phyloP scores from a whole-genome alignment of 805 yeast species.

The Clavispora asparagi region DNA sequence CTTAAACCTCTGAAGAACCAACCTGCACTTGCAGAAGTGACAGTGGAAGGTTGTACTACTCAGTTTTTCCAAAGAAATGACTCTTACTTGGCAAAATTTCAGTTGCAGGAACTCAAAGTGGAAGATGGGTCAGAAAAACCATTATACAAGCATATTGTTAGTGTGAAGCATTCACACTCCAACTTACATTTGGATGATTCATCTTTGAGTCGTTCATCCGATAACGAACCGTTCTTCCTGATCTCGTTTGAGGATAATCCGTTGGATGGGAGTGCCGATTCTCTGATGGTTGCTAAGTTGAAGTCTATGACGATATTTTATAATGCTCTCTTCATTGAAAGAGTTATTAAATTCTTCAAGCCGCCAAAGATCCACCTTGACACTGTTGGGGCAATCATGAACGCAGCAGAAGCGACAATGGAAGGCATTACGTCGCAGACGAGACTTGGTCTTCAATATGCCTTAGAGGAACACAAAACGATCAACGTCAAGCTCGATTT shows the following conservation, averaged over 20 bases:
- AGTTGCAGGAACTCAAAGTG: conserved; percentile 74
- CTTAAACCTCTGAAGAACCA: conserved; percentile 40
- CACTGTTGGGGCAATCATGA: conserved; percentile 84
- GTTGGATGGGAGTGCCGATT: conserved; percentile 76
- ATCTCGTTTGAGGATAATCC: conserved; percentile 84
- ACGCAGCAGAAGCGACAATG: conserved; percentile 92
- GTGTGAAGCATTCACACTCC: conserved; percentile 61
- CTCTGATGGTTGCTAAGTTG: conserved; percentile 65
- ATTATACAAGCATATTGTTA: conserved; percentile 80
- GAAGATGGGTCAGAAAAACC: conserved; percentile 82
- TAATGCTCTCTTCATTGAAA: conserved; percentile 78
- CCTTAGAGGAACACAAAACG: conserved; percentile 92
- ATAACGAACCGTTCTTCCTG: conserved; percentile 67
- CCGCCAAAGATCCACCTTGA: conserved; percentile 85
- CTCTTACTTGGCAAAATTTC: conserved; percentile 66
- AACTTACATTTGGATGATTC: conserved; percentile 23
- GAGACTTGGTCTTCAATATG: conserved; percentile 85
- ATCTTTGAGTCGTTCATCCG: conserved; percentile 7
- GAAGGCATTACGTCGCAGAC: conserved; percentile 90
- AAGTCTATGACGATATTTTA: conserved; percentile 87
- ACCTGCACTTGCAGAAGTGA: conserved; percentile 62
- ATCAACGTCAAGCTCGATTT: conserved; percentile 79
- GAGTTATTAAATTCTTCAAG: conserved; percentile 66
- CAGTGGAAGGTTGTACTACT: conserved; percentile 77
- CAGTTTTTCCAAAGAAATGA: conserved; percentile 73